Base-by-base conservation (phyloP, 2,329 filamentous ascomycete species). In the Gliomastix tumulicola region DNA sequence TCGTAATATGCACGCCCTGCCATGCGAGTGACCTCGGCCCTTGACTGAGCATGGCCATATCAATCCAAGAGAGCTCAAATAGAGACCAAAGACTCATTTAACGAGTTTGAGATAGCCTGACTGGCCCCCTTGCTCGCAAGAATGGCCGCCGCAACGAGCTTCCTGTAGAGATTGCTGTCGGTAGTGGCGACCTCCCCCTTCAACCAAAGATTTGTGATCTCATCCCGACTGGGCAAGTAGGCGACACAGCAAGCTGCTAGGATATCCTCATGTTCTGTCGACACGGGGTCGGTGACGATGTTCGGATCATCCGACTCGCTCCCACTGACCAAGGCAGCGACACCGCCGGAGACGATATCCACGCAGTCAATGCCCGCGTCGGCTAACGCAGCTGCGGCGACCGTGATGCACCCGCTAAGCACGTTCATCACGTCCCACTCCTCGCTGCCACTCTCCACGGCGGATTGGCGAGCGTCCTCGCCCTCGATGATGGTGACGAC, bases 331-430 rank as follows among this genome's bases (percentile, higher is more conserved):
- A 94, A 60, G 5, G 88, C 90, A 21, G 90, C 88, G 28, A 97
- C 87, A 20, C 92, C 92, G 9, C 89, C 92, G 21, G 84, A 78
- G 15, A 96, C 82, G 21, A 90, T 75, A 63, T 96, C 92, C 33
- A 97, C 82, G 54, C 88, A 96, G 55, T 98, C 92, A 42, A 98
- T 96, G 8, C 88, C 88, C 2, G 92, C 92, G 63, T 98, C 92
- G 4, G 84, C 85, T 53, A 98, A 79, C 12, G 92, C 92, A 9
- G 90, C 90, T 37, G 88, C 89, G 9, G 90, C 88, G 38, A 94
- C 90, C 1, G 88, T 97, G 49, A 98, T 88, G 55, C 89, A 96
- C 2, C 88, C 88, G 19, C 88, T 82, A 16, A 98, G 67, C 31
- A 95, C 85, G 56, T 86, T 92, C 86, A 97, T 90, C 63, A 85